Evolutionary conservation across 345 rosid species (phyloP), one percentile per base, ranked within the genome.

Genomic region (Eucalyptus coolabah): DNA sequence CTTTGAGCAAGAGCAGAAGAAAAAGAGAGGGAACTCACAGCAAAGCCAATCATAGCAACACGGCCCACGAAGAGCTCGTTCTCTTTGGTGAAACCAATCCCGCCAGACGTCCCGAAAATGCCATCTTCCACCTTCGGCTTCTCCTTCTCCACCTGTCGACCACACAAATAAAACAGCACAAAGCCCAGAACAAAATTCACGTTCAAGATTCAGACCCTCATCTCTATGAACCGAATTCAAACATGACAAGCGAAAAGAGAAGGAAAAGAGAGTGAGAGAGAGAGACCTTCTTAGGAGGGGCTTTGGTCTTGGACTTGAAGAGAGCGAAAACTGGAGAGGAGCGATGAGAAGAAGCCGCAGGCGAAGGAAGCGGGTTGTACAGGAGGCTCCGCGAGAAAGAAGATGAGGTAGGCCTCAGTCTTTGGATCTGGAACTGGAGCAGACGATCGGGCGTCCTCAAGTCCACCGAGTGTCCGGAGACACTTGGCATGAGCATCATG

Each of bases 11-110:
- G 72, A 63, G 59, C 30, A 37, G 86, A 40, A n/a, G 42, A 44
- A 17, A 17, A 51, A 47, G 45, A 16, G 80, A 44, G n/a, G 24
- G 19, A 60, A 90, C 98, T 96, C 91, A 97, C 99, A 51, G 99
- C 99, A 89, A 98, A 98, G 81, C 99, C 99, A 91, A 98, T 80
- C 99, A 98, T 98, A 90, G 99, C 99, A 23, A 98, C 99, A 87
- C 99, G 99, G n/a, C 99, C 99, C 6, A 98, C 99, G 65, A 98
- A 98, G 91, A 98, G 98, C 91, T 98, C 99, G 85, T 98, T 98
- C 88, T 93, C 94, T 94, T 98, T 98, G 1, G 99, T 98, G 91
- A 98, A 98, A 91, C 99, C 99, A 59, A 98, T 95, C 59, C 99
- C 99, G 40, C 99, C 99, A 3, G 99, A 98, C 2, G 99, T 98